Evolutionary conservation across 371 early-diverging fungal genomes (phyloP).

Genomic region (Rhizopus delemar): DNA sequence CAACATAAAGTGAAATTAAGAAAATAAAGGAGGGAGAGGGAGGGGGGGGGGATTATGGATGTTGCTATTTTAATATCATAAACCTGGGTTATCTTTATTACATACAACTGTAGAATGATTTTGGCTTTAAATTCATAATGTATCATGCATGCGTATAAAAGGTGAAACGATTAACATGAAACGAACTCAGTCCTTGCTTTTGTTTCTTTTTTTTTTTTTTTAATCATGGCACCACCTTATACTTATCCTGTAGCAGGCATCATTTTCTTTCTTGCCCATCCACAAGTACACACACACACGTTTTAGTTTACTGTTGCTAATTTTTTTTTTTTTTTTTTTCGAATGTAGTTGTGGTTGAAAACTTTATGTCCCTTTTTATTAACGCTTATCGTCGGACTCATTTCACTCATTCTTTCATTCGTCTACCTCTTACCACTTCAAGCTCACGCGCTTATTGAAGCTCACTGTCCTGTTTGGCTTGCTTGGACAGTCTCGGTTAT

Average conservation of each 20-base stretch:
- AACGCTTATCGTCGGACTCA: constrained; percentile 40
- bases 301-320: constrained; percentile 49
- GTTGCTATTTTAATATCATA: too few species aligned
- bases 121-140: too few species aligned
- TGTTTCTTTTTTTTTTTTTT: constrained; percentile 1
- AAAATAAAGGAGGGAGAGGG: too few species aligned
- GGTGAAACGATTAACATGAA: too few species aligned
- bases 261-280: constrained; percentile 52
- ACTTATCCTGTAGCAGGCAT: constrained; percentile 55
- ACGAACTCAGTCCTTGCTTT: too few species aligned
- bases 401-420: constrained; percentile 42
- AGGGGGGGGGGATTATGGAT: too few species aligned
- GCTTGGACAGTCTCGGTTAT: constrained; percentile 60
- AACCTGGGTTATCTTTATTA: too few species aligned
- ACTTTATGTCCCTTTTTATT: constrained; percentile 47
- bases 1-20: too few species aligned
- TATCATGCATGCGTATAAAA: too few species aligned
- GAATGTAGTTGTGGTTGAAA: constrained; percentile 43
- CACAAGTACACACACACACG: constrained; percentile 38
- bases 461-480: constrained; percentile 55
- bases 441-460: constrained; percentile 58
- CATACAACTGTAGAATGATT: too few species aligned
- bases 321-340: constrained; percentile 26
- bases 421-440: constrained; percentile 47
- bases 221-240: constrained; percentile 40